Percentiles rank a stretch among this genome's conserved stretches.
Evolutionary conservation across 164 flowering plant species (phyloP).

Genomic region (Vitis cinerea): DNA sequence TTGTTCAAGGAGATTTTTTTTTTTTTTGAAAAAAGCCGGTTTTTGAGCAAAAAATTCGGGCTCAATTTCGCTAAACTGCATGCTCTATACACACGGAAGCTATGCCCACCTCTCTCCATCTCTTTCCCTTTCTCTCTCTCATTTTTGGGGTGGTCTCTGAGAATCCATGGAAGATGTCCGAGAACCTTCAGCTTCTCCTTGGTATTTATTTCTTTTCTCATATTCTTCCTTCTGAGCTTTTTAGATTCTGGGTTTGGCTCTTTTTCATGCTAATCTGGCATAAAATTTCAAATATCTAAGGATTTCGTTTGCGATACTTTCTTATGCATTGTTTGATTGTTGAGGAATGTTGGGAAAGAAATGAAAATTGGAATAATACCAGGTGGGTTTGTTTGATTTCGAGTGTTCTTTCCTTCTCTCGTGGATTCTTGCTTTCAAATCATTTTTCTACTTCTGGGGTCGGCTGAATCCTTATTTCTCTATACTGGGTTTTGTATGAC

Average conservation of each 20-base stretch:
- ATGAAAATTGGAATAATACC: no score
- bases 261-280: neutral
- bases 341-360: no score
- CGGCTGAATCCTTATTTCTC: no score
- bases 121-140: conserved; percentile 5
- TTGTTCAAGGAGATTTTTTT: neutral
- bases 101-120: conserved; percentile 21
- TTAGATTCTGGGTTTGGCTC: neutral
- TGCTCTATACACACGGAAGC: conserved; percentile 4
- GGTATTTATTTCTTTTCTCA: conserved; percentile 7
- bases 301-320: neutral
- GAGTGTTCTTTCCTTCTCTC: no score
- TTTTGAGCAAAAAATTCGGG: conserved; percentile 22
- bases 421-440: no score
- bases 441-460: no score
- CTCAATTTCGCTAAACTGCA: neutral
- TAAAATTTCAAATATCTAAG: neutral
- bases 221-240: neutral
- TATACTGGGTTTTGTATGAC: no score
- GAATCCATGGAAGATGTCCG: conserved; percentile 23
- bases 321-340: neutral
- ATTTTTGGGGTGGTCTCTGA: conserved; percentile 6
- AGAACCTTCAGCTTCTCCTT: conserved; percentile 16
- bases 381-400: no score
- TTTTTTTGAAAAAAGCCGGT: conserved; percentile 1